Base-by-base conservation (phyloP, 164 flowering plant species). In the Aristolochia californica region DNA sequence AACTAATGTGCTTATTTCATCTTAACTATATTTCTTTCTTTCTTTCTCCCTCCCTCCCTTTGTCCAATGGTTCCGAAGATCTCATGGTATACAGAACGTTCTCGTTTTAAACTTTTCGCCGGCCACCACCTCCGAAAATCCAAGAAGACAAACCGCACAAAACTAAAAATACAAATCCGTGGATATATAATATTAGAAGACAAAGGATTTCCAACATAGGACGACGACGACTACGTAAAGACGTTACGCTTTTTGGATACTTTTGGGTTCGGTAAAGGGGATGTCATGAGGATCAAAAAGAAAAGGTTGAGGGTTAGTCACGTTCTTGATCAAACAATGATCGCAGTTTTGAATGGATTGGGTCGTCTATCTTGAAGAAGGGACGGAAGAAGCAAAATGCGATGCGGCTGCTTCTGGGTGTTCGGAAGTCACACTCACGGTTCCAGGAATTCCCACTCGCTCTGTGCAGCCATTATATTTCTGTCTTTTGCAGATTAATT, bases 1-100 rank as follows among this genome's bases (percentile, higher is more conserved):
- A 52, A 30, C 53, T 67, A 24, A 23, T 60, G 53, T 28, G n/a
- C n/a, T n/a, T n/a, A n/a, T 62, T 57, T 57, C 16, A 18, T 10
- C n/a, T n/a, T n/a, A n/a, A n/a, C 48, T 17, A 16, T 13, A 8
- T 3, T 14, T 5, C 49, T 4, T 2, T 45, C 11, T 45, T 2
- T 2, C n/a, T n/a, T n/a, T n/a, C n/a, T n/a, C n/a, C n/a, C n/a
- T n/a, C n/a, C n/a, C 3, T n/a, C 16, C 4, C 4, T 2, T n/a
- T 3, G 11, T 45, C 13, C 3, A 2, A 14, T 45, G 11, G n/a
- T n/a, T n/a, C n/a, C n/a, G n/a, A n/a, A n/a, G n/a, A n/a, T n/a
- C n/a, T n/a, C n/a, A n/a, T n/a, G n/a, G n/a, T n/a, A n/a, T n/a
- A n/a, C n/a, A n/a, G n/a, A n/a, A n/a, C n/a, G n/a, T n/a, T n/a